These are phyloP conservation scores for Colletotrichum coccodes DNA, from an alignment of 2,329 filamentous ascomycete species.

Conservation along the genomic window DNA sequence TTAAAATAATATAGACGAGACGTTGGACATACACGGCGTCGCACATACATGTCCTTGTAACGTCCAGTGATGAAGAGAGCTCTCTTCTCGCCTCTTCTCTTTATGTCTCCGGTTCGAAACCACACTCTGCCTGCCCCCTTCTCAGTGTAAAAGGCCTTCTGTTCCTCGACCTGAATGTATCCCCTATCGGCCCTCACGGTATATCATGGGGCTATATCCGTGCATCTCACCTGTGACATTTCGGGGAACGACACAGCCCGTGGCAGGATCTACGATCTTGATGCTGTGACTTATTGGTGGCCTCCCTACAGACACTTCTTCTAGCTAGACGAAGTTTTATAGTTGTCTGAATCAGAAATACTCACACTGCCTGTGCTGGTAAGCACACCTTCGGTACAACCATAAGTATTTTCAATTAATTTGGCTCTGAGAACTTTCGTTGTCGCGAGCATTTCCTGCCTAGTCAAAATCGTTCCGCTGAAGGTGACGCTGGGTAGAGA, in stretches of 20 bases:
- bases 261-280: not conserved
- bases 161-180: not conserved
- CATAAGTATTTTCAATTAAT: not conserved
- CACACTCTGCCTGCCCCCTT: not conserved
- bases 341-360: not conserved
- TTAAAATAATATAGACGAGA: not conserved
- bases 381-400: not conserved
- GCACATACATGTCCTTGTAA: not conserved
- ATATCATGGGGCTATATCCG: not conserved
- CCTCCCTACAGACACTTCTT: not conserved
- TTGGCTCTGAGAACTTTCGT: not conserved
- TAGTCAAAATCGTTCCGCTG: not conserved
- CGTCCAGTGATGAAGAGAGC: not conserved
- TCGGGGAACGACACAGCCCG: not conserved
- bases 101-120: not conserved
- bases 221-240: not conserved
- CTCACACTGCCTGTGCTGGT: not conserved
- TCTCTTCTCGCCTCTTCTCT: not conserved
- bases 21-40: not conserved
- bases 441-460: not conserved
- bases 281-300: not conserved
- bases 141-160: not conserved
- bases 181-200: not conserved
- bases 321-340: not conserved
- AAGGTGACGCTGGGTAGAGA: not conserved